Evolutionary conservation across 2,329 filamentous ascomycete species (phyloP), one percentile per base, ranked within the genome.

Genomic region (Venturia aucupariae): DNA sequence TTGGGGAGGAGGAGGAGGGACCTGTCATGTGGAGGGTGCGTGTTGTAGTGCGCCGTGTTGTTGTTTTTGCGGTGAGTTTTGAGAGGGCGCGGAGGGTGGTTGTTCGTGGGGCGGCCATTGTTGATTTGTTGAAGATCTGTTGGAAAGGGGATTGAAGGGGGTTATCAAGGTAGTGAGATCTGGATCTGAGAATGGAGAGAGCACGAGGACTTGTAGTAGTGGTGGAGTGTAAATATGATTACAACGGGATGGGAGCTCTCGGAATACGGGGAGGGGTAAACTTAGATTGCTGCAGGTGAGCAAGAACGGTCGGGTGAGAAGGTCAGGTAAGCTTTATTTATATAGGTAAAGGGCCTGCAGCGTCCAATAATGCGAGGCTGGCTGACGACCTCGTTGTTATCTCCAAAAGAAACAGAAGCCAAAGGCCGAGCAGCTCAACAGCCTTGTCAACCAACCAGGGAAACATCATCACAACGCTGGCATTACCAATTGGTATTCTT

Each of bases 11-110:
- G 61, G 83, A 83, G 35, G 83, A 78, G 46, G 81, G 80, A 64
- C 84, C 84, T 42, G 84, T 86, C 76, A 86, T 85, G 75, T 83
- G 82, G 61, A 86, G 79, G 65, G 74, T 73, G 68, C 84, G 84
- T 69, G 46, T 48, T 51, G 42, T 2, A 8, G 35, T 30, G 55
- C 59, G 54, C 46, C 71, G 72, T 67, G 69, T 73, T 69, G 70
- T 73, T 66, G 70, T 71, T 60, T 11, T 38, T 38, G 70, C 71
- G 69, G 75, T 72, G 65, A 78, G 70, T 67, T 73, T 76, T 67
- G 72, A 73, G 66, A 80, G 74, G 69, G 76, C 76, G 68, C 76
- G 75, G 67, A 75, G 71, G 66, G 76, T 75, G 65, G 75, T 74
- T 30, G 74, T 72, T 72, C 77, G 70, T 68, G 76, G 74, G 68